phyloP scores from a whole-genome alignment of 441 rosid genomes.

The Isatis lusitanica region DNA sequence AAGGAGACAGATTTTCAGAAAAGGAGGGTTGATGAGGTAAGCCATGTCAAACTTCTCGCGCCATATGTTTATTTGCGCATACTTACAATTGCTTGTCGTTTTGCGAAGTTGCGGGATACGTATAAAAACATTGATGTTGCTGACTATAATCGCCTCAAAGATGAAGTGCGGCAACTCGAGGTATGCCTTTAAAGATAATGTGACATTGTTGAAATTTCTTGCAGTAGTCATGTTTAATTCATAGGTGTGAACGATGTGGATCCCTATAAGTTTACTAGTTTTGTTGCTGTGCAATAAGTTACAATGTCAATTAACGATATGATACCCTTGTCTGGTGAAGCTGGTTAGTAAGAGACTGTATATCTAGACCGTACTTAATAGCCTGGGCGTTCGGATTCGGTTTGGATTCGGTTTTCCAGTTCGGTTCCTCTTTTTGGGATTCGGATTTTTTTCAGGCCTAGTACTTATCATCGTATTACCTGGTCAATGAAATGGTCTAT shows the following conservation, averaged over 20 bases:
- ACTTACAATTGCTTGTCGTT: slow-evolving; percentile 27
- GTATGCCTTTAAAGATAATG: slow-evolving; percentile 39
- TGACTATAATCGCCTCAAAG: slow-evolving; percentile 77
- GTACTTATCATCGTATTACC: background rate
- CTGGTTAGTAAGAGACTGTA: slow-evolving; percentile 18
- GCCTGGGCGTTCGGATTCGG: no score
- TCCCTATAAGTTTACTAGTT: slow-evolving; percentile 3
- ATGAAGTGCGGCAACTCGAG: slow-evolving; percentile 60
- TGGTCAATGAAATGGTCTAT: slow-evolving; percentile 7
- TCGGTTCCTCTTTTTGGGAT: no score
- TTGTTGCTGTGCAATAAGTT: background rate
- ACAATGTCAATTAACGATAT: slow-evolving; percentile 1
- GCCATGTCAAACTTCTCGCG: slow-evolving; percentile 25
- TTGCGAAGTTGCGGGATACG: slow-evolving; percentile 67
- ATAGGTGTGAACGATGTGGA: background rate
- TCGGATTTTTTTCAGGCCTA: no score
- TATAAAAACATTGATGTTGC: slow-evolving; percentile 69
- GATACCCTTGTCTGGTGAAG: slow-evolving; percentile 12
- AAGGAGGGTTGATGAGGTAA: slow-evolving; percentile 80
- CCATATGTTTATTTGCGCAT: slow-evolving; percentile 11
- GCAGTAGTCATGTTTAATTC: background rate
- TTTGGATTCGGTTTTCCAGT: no score
- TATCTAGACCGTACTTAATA: background rate
- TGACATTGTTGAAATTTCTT: slow-evolving; percentile 9
- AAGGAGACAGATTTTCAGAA: slow-evolving; percentile 62